These are phyloP conservation scores for Ceratocystis eucalypticola DNA, from an alignment of 2,329 filamentous ascomycete species.

Conservation along the genomic window DNA sequence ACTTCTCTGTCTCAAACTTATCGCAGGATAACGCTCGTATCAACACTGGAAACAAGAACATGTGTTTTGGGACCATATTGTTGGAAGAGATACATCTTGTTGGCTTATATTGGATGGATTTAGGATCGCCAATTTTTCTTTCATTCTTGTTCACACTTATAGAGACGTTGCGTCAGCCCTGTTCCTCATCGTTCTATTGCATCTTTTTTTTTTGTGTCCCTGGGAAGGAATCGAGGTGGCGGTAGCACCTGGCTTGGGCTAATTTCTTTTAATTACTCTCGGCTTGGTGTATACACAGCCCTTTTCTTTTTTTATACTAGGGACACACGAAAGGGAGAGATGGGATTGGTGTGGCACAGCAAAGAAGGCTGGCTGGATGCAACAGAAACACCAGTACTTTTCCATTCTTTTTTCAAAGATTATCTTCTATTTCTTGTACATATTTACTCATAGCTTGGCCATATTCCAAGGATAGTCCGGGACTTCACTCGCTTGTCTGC, in stretches of 20 bases:
- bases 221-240: neutral
- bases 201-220: neutral
- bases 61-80: neutral
- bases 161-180: neutral
- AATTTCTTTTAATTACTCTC: neutral
- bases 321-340: neutral
- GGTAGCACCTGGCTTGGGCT: neutral
- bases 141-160: constrained; percentile 4
- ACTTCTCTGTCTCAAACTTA: neutral
- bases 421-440: neutral
- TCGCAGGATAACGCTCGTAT: neutral
- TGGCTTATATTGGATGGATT: neutral
- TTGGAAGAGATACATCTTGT: neutral
- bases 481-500: constrained; percentile 4
- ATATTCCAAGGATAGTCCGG: neutral
- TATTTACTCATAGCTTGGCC: neutral
- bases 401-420: neutral
- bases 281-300: neutral
- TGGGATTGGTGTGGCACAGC: neutral
- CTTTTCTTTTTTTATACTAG: neutral
- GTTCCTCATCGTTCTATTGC: too few relatives aligned
- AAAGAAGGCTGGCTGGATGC: neutral
- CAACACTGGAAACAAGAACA: neutral
- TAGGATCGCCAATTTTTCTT: constrained; percentile 5
- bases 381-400: neutral